Evolutionary conservation across 345 rosid species (phyloP).

Genomic region (Melaleuca alternifolia): DNA sequence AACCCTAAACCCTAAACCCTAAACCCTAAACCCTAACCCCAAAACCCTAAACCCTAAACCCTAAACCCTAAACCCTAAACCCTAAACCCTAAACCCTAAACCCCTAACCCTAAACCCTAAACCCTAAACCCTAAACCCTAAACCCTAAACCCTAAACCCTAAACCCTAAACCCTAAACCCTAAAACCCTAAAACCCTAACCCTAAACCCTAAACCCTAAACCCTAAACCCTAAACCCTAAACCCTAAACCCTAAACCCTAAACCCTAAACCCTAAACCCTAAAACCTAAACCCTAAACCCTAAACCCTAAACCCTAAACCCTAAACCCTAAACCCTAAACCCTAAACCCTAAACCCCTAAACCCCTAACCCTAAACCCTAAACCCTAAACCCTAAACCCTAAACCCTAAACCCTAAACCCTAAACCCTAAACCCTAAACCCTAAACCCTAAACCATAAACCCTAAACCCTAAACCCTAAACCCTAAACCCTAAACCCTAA

Average conservation of each 20-base stretch:
- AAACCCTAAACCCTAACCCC: constrained; percentile 8
- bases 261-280: constrained; percentile 1
- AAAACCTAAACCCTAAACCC: neutral
- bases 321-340: constrained; percentile 1
- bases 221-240: constrained; percentile 11
- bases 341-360: neutral
- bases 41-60: constrained; percentile 3
- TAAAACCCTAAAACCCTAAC: constrained; percentile 2
- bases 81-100: constrained; percentile 10
- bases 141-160: constrained; percentile 11
- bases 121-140: constrained; percentile 9
- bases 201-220: constrained; percentile 13
- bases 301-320: neutral
- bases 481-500: constrained; percentile 5
- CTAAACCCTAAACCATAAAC: neutral
- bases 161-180: constrained; percentile 9
- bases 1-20: constrained; percentile 11
- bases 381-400: constrained; percentile 5
- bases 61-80: constrained; percentile 10
- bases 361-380: constrained; percentile 5
- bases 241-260: neutral
- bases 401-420: constrained; percentile 1
- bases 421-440: neutral
- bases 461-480: constrained; percentile 1
- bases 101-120: constrained; percentile 7